Percentiles rank a stretch among this genome's conserved stretches.
These are phyloP conservation scores for Patellaria atrata DNA, from an alignment of 495 filamentous ascomycete genomes.

Conservation along the genomic window DNA sequence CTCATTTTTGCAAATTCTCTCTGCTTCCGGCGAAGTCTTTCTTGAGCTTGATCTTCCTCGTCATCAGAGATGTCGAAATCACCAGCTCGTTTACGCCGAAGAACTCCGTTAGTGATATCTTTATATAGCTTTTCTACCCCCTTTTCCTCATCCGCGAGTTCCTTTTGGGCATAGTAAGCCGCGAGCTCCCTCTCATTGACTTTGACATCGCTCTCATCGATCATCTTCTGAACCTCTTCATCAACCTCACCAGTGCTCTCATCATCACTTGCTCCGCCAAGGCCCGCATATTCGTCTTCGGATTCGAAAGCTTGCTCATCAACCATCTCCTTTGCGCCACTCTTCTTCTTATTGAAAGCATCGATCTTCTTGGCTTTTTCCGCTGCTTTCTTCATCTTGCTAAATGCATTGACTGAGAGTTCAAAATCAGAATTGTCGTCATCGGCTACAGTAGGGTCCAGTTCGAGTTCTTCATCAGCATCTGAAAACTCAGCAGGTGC, in stretches of 20 bases:
- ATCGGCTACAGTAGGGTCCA: slow-evolving; percentile 4
- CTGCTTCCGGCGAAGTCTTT: slow-evolving; percentile 66
- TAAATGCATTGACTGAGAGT: slow-evolving; percentile 44
- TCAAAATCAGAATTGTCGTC: slow-evolving; percentile 21
- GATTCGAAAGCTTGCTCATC: slow-evolving; percentile 94
- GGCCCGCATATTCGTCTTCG: slow-evolving; percentile 92
- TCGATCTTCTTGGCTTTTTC: slow-evolving; percentile 44
- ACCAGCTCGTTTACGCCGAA: slow-evolving; percentile 62
- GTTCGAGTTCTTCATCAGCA: slow-evolving; percentile 24
- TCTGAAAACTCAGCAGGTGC: slow-evolving; percentile 23
- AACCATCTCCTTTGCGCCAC: slow-evolving; percentile 73
- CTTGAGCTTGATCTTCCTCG: slow-evolving; percentile 68
- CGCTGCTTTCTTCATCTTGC: slow-evolving; percentile 57
- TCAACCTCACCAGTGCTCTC: slow-evolving; percentile 60
- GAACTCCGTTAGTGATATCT: slow-evolving; percentile 74
- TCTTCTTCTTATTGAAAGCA: slow-evolving; percentile 69
- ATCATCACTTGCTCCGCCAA: slow-evolving; percentile 83
- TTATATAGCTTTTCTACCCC: slow-evolving; percentile 78
- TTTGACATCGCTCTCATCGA: slow-evolving; percentile 62
- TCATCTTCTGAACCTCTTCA: slow-evolving; percentile 66
- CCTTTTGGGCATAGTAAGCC: slow-evolving; percentile 73
- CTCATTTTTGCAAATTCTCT: slow-evolving; percentile 85
- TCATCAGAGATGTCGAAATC: slow-evolving; percentile 65
- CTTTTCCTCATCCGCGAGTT: slow-evolving; percentile 60
- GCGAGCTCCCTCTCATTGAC: slow-evolving; percentile 69